These are phyloP conservation scores for Clarireedia hainanense DNA, from an alignment of 2,329 filamentous ascomycete species.

Conservation along the genomic window DNA sequence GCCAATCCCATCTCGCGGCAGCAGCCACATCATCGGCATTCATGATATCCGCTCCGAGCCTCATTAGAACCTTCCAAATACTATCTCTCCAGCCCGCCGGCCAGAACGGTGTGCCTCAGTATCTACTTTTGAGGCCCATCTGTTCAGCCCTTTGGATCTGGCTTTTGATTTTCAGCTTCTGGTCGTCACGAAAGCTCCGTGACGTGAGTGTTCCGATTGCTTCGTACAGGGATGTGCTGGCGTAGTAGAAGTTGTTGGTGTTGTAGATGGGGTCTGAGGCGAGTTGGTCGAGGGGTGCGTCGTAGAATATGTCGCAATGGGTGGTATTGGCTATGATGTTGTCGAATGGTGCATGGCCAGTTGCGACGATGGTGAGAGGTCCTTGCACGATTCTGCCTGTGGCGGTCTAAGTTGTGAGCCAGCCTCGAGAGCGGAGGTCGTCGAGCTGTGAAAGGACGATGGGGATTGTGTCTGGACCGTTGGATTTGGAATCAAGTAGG, in stretches of 20 bases:
- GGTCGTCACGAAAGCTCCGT: constrained; percentile 11
- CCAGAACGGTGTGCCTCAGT: not conserved
- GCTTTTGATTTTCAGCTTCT: constrained; percentile 17
- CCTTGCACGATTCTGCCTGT: constrained; percentile 27
- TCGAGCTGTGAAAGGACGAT: constrained; percentile 34
- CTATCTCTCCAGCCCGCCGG: not conserved
- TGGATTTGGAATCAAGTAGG: constrained; percentile 44
- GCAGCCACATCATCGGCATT: not conserved
- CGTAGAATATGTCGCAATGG: constrained; percentile 40
- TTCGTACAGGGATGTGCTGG: constrained; percentile 15
- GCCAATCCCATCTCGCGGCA: no score
- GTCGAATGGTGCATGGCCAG: constrained; percentile 38
- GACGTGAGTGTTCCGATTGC: not conserved
- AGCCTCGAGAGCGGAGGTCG: constrained; percentile 34
- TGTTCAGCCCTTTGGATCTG: constrained; percentile 3
- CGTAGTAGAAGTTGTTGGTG: constrained; percentile 23
- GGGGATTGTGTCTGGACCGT: constrained; percentile 32
- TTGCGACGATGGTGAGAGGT: constrained; percentile 43
- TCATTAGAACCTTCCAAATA: not conserved
- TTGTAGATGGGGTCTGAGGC: constrained; percentile 16
- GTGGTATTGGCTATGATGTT: constrained; percentile 27
- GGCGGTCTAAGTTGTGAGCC: constrained; percentile 32
- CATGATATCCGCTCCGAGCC: not conserved
- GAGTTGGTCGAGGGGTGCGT: constrained; percentile 34
- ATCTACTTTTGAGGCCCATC: not conserved